Evolutionary conservation across 1,284 basidiomycete genomes (phyloP), one percentile per base, ranked within the genome.

Genomic region (Cystobasidium sp.): DNA sequence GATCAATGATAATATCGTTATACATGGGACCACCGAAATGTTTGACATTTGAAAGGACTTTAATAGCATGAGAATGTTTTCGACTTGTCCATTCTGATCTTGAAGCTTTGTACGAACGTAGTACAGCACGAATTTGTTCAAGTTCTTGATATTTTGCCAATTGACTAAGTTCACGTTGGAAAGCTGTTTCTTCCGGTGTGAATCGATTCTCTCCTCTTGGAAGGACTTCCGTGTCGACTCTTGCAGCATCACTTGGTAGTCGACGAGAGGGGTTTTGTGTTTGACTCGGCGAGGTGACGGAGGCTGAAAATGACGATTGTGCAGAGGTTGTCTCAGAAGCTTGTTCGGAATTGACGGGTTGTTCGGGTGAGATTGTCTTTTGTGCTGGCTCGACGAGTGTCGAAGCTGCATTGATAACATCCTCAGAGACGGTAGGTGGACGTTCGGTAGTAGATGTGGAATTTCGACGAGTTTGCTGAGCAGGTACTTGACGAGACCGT

Each of bases 391-490:
- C 46, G 6, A 44, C 55, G 10, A 31, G 43, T 7, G 43, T 69
- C 5, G 68, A 61, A 6, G 53, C 68, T 16, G 68, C 55, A 1
- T 69, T 59, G 43, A 69, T 62, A 10, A 62, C 68, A 46, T 41
- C 56, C 31, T 56, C 59, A 49, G n/a, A 16, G 31, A 65, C 20
- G 22, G 69, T 16, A 53, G 44, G 70, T 20, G 44, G 51, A 8
- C 24, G 59, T 37, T 63, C n/a, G 16, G 39, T 47, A 5, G 70
- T 39, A 44, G 70, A 73, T 8, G 70, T 73, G 18, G 70, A 73
- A 24, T 73, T 73, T 20, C 70, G 70, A 16, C 70, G 61, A 24
- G 51, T 10, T 58, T 64, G 70, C 53, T 52, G 68, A 9, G 16
- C n/a, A 20, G 51, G 69, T 16, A 49, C 31, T 10, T 24, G 52